Evolutionary conservation across 2,329 filamentous ascomycete genomes (phyloP), one percentile per base, ranked within the genome.

Genomic region (Beauveria sp.): DNA sequence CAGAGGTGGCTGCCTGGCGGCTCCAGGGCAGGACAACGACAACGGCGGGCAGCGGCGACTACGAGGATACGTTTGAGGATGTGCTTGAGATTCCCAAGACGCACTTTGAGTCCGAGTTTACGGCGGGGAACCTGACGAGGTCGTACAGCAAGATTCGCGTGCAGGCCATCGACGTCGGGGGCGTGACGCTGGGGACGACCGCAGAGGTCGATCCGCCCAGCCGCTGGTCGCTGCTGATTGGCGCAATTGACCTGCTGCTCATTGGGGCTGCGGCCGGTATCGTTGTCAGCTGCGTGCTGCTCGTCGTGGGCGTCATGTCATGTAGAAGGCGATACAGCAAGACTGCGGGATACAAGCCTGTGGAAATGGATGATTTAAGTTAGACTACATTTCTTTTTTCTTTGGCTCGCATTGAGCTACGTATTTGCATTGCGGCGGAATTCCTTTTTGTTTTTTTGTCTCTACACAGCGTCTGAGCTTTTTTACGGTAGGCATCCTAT

Each of bases 1-100:
- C 63, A 12, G 63, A 64, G 52, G 38, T 64, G n/a, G 46, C 56
- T 3, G 34, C 40, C 14, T 64, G 63, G 63, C 54, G 60, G 8
- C 45, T 62, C n/a, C 52, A 62, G 38, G 60, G 60, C 18, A 30
- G 5, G 24, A 14, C 26, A 6, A 18, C 30, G 30, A 38, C 26
- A 22, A 12, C 40, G 18, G 4, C 30, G 30, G 47, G 40, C 22
- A 8, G 14, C 30, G 16, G 43, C 30, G 8, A 10, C 20, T 22
- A 20, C 9, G 40, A 54, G 3, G 40, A 18, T 42, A 42, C 47
- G 6, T 62, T 58, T 20, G 53, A 57, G 42, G 42, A 46, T 18
- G 40, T 58, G 7, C 12, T 22, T 16, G 55, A 57, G 38, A 49
- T 58, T 8, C 47, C 47, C 26, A 58, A 53, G 22, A 14, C 26